phyloP scores from a whole-genome alignment of 1,139 yeast genomes.

The Ogataea hybrid region DNA sequence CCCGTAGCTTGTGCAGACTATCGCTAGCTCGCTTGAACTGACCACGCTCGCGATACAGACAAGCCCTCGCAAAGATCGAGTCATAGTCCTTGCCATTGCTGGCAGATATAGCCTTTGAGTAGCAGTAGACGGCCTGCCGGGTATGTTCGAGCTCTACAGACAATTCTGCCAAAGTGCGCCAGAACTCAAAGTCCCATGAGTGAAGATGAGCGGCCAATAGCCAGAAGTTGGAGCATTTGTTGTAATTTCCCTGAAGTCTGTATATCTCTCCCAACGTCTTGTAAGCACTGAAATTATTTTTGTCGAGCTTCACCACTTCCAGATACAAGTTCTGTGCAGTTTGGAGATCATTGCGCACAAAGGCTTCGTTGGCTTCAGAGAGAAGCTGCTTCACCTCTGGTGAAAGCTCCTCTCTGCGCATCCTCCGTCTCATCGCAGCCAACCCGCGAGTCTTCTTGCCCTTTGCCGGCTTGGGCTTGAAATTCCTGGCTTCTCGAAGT shows the following conservation, averaged over 20 bases:
- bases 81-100: slow-evolving; percentile 52
- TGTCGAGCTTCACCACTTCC: no score
- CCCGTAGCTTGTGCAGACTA: slow-evolving; percentile 63
- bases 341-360: no score
- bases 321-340: no score
- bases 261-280: slow-evolving; percentile 32
- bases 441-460: no score
- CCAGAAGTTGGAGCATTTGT: slow-evolving; percentile 80
- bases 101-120: slow-evolving; percentile 65
- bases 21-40: slow-evolving; percentile 73
- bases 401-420: no score
- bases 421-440: no score
- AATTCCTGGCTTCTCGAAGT: no score
- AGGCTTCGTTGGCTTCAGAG: no score
- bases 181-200: slow-evolving; percentile 73
- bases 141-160: slow-evolving; percentile 69
- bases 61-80: slow-evolving; percentile 58
- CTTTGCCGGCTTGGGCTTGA: no score
- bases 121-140: slow-evolving; percentile 83
- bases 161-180: slow-evolving; percentile 81
- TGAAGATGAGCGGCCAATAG: slow-evolving; percentile 80
- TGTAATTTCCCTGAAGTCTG: slow-evolving; percentile 60
- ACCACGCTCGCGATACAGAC: slow-evolving; percentile 61
- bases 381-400: no score
- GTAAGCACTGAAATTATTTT: no score